Evolutionary conservation across 179 eudicot species (phyloP).

Genomic region (Beta macrorhiza): DNA sequence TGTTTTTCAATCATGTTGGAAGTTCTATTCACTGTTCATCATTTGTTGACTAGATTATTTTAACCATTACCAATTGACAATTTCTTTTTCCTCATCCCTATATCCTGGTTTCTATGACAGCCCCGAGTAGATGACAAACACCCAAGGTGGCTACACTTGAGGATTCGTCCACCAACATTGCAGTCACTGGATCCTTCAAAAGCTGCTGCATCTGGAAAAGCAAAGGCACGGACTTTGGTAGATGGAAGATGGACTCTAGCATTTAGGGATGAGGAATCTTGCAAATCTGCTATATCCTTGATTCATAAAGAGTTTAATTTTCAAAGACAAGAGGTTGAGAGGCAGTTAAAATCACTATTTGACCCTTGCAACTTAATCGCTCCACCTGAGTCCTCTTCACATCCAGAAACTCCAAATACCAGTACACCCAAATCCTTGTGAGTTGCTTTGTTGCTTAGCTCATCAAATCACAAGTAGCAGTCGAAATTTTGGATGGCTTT

Average conservation of each 20-base stretch:
- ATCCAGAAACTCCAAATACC: constrained; percentile 22
- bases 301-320: constrained; percentile 50
- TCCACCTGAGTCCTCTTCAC: constrained; percentile 15
- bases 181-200: constrained; percentile 47
- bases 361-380: constrained; percentile 32
- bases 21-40: not conserved
- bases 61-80: not conserved
- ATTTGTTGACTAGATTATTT: not conserved
- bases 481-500: constrained; percentile 8
- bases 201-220: constrained; percentile 38
- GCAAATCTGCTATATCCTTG: constrained; percentile 69
- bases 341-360: constrained; percentile 60
- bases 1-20: not conserved
- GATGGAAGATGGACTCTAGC: constrained; percentile 98
- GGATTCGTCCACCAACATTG: constrained; percentile 76
- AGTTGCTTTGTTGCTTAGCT: not conserved
- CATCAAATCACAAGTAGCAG: not conserved
- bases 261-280: constrained; percentile 70
- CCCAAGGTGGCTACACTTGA: constrained; percentile 81
- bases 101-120: constrained; percentile 36
- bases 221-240: constrained; percentile 56
- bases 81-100: not conserved
- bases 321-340: constrained; percentile 64
- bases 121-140: constrained; percentile 87
- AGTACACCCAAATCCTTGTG: constrained; percentile 11